A percentile compares a stretch with the other conserved stretches of the same genome.
These are phyloP conservation scores for Colletotrichum phormii DNA, from an alignment of 2,329 filamentous ascomycete genomes.

Conservation along the genomic window DNA sequence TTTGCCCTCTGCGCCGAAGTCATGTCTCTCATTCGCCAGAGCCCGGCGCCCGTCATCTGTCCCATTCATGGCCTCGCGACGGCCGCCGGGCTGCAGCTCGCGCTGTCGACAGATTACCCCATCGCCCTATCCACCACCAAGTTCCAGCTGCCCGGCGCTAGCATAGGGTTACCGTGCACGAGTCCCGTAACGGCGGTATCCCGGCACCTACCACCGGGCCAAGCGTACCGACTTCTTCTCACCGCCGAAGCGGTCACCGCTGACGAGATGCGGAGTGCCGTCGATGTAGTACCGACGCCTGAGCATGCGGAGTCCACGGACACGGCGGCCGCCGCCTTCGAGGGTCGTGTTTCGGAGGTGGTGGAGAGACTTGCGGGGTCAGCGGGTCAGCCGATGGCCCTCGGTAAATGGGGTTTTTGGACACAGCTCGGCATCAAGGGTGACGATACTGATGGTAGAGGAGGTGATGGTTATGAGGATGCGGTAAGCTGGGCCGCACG, in stretches of 20 bases:
- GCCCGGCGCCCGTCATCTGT: conserved; percentile 45
- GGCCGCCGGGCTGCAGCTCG: conserved; percentile 48
- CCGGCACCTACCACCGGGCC: conserved; percentile 40
- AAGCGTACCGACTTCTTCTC: conserved; percentile 45
- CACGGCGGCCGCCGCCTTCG: conserved; percentile 38
- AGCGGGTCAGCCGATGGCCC: conserved; percentile 45
- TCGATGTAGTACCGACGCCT: conserved; percentile 40
- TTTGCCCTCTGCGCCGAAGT: conserved; percentile 47
- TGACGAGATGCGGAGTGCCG: conserved; percentile 40
- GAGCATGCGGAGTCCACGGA: conserved; percentile 38
- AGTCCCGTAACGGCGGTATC: conserved; percentile 44
- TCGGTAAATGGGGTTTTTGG: conserved; percentile 51
- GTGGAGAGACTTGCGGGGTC: conserved; percentile 39
- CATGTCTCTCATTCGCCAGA: conserved; percentile 46
- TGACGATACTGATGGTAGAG: conserved; percentile 16
- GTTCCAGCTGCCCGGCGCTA: conserved; percentile 45
- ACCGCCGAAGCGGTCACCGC: conserved; percentile 44
- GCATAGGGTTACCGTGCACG: conserved; percentile 47
- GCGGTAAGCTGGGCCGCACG: conserved; percentile 43
- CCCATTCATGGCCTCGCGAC: conserved; percentile 47
- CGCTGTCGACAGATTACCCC: conserved; percentile 45
- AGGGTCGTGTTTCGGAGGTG: conserved; percentile 41
- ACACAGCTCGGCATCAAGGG: conserved; percentile 42
- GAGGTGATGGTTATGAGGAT: conserved; percentile 42
- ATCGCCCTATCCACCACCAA: conserved; percentile 40